These are phyloP conservation scores for Epicoccum nigrum DNA, from an alignment of 2,329 filamentous ascomycete genomes.

Conservation along the genomic window DNA sequence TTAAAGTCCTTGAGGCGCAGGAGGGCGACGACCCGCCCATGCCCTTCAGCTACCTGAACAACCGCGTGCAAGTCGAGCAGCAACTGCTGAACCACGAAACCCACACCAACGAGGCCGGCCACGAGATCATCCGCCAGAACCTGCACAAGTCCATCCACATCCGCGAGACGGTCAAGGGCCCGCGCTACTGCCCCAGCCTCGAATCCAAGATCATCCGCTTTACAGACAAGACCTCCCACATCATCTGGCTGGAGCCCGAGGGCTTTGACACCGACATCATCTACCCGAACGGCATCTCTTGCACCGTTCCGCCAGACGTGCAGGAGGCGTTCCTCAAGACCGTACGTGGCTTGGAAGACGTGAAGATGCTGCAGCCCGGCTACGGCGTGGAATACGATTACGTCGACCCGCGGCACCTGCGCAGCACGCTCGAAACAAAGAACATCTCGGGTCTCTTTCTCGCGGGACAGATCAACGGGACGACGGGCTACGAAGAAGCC, in stretches of 20 bases:
- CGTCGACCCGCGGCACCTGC: conserved; percentile 87
- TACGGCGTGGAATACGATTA: conserved; percentile 99
- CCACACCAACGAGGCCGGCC: conserved; percentile 81
- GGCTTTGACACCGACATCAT: conserved; percentile 88
- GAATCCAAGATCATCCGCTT: conserved; percentile 95
- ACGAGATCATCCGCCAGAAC: conserved; percentile 84
- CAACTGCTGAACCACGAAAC: conserved; percentile 89
- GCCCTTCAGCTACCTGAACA: conserved; percentile 91
- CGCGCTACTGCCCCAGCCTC: conserved; percentile 92
- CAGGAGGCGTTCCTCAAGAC: conserved; percentile 86
- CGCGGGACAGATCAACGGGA: conserved; percentile 97
- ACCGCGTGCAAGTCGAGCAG: conserved; percentile 74
- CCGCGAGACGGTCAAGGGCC: conserved; percentile 90
- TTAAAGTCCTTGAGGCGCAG: conserved; percentile 72
- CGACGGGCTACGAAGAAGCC: conserved; percentile 97
- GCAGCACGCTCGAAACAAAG: conserved; percentile 92
- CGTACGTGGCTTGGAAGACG: conserved; percentile 85
- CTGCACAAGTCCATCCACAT: conserved; percentile 98
- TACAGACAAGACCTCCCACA: conserved; percentile 76
- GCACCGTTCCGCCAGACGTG: conserved; percentile 90
- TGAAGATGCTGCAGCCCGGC: conserved; percentile 89
- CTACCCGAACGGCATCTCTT: conserved; percentile 95
- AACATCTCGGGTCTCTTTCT: conserved; percentile 86
- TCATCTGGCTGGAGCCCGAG: conserved; percentile 97
- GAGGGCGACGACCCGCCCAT: conserved; percentile 81